A percentile compares a stretch with the other conserved stretches of the same genome.
Conservation (phyloP, 1,139 yeast genomes). For the Kurtzmaniella quercitrusa region DNA sequence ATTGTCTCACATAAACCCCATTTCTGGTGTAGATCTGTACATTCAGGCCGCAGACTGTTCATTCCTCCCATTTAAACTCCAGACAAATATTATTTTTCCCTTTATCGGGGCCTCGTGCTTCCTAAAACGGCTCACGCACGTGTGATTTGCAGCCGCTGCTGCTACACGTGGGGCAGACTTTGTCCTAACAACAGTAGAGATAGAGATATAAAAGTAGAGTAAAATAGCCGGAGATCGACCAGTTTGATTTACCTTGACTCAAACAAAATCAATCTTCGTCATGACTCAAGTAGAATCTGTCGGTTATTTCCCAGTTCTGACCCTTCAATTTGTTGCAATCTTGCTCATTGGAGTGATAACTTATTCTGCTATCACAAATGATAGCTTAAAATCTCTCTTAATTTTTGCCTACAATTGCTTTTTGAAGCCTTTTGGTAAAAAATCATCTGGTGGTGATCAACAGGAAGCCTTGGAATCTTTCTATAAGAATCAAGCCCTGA, state of each 20-base stretch:
- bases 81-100: background rate
- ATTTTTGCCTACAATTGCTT: slow-evolving; percentile 58
- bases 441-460: slow-evolving; percentile 43
- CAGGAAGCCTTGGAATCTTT: slow-evolving; percentile 68
- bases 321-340: slow-evolving; percentile 5
- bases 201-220: background rate
- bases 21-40: background rate
- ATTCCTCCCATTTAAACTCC: background rate
- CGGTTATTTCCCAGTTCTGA: slow-evolving; percentile 5
- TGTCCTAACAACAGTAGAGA: background rate
- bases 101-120: background rate
- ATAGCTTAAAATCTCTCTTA: slow-evolving; percentile 25
- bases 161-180: slow-evolving; percentile 1
- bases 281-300: slow-evolving; percentile 7
- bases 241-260: background rate
- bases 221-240: background rate
- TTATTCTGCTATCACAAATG: slow-evolving; percentile 18
- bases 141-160: slow-evolving; percentile 1
- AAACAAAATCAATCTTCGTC: background rate
- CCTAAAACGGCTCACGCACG: slow-evolving; percentile 1
- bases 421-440: slow-evolving; percentile 57
- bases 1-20: background rate
- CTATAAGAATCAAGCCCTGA: slow-evolving; percentile 70
- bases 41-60: background rate
- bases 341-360: slow-evolving; percentile 14